These are phyloP conservation scores for Boletus huronensis DNA, from an alignment of 768 basidiomycete genomes.

Conservation along the genomic window DNA sequence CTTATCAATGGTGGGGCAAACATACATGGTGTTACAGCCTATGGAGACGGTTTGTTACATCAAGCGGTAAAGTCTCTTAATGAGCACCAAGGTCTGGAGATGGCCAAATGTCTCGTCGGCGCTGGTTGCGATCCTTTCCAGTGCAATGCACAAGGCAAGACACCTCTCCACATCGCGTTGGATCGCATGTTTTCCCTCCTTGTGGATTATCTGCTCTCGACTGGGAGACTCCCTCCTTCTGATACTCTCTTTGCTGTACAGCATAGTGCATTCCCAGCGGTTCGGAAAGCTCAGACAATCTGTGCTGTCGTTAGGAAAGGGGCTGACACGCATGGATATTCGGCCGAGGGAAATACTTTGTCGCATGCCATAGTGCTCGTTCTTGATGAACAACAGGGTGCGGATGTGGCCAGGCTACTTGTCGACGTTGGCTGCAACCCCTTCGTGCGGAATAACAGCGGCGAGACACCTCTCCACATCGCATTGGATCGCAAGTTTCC, in stretches of 20 bases:
- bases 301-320: not conserved
- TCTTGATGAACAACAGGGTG: not conserved
- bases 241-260: not conserved
- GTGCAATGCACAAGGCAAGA: not conserved
- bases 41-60: not conserved
- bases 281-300: not conserved
- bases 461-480: constrained; percentile 5
- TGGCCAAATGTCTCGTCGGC: not conserved
- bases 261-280: not conserved
- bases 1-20: not conserved
- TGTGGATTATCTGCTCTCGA: not conserved
- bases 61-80: not conserved
- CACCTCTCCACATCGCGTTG: constrained; percentile 9
- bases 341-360: not conserved
- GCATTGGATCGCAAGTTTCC: not conserved
- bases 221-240: not conserved
- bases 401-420: not conserved
- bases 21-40: not conserved
- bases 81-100: not conserved
- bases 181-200: not conserved
- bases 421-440: constrained; percentile 8
- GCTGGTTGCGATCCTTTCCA: constrained; percentile 7
- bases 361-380: not conserved
- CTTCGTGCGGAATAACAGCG: not conserved
- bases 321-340: too few species aligned